Conservation (phyloP, 305 asterid genomes). For the Solanum aculeatissimum region DNA sequence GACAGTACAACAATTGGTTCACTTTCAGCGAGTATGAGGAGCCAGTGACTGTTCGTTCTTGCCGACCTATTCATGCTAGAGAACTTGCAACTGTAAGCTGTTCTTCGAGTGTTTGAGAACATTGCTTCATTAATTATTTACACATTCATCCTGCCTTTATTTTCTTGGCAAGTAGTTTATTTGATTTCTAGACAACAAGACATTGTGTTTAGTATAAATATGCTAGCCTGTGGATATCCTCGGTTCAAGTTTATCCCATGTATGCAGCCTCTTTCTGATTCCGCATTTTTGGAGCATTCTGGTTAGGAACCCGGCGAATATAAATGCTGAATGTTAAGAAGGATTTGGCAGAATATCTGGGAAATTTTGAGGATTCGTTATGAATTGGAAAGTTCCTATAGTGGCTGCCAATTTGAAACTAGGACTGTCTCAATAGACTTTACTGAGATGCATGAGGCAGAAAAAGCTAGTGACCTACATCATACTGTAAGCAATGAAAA, state of each 20-base stretch:
- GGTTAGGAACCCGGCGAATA: background rate
- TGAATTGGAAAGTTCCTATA: background rate
- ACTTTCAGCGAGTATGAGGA: conserved; percentile 82
- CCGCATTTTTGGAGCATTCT: background rate
- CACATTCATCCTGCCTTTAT: background rate
- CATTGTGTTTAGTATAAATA: background rate
- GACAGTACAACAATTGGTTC: conserved; percentile 94
- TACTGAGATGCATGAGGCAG: background rate
- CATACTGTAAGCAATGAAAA: background rate
- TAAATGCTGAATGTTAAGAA: background rate
- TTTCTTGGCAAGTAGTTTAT: background rate
- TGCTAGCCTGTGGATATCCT: background rate
- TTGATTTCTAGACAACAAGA: background rate
- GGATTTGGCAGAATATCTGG: background rate
- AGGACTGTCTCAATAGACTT: background rate
- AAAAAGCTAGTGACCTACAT: background rate
- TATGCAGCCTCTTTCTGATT: background rate
- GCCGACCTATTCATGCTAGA: conserved; percentile 76
- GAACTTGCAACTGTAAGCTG: conserved; percentile 72
- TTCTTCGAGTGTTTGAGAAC: background rate
- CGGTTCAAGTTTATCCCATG: background rate
- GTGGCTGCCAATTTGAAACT: background rate
- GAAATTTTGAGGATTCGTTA: background rate
- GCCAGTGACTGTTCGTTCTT: conserved; percentile 81
- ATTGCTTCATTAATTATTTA: background rate